Evolutionary conservation across 208 protist species (phyloP), one percentile per base, ranked within the genome.

Genomic region (Trypanosomatidae sp.): DNA sequence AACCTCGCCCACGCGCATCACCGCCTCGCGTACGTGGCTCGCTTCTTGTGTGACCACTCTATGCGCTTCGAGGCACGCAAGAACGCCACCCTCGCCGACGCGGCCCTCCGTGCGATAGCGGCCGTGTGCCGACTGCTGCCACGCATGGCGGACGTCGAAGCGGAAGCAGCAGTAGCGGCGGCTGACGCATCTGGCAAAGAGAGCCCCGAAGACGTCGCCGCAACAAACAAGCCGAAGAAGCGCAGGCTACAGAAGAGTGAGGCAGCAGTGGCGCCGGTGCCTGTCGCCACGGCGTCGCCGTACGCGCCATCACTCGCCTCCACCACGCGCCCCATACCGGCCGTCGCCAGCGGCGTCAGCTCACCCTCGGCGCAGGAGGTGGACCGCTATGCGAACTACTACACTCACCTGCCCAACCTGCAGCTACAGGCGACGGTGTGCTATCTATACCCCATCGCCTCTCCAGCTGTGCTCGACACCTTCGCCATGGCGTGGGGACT

Each of bases 351-450:
- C 52, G 62, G 44, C 2, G 73, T 43, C 9, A 76, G 55, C n/a
- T 43, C 77, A 12, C 81, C 86, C n/a, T 84, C 84, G 22, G 67
- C 74, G 46, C 62, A 76, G 55, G 89, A 94, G 59, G 56, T 71
- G 33, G 46, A 81, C 28, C 69, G 74, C 19, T 85, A 89, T 66
- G 80, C 77, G 53, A 93, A 92, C 74, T 93, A 90, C 73, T 94
- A 88, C 83, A 80, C 74, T 64, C 28, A 76, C 49, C 66, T 84
- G n/a, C 85, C 83, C 13, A 92, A 92, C 64, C 64, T 97, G 33
- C 87, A 93, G 80, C 85, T 97, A 39, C 90, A 94, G 74, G 90
- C 92, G 44, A 96, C 90, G 22, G 69, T 96, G 36, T 90, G 80
- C 55, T 81, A 91, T 71, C 69, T 93, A 12, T 88, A 85, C 73